These are phyloP conservation scores for Epichloe sylvatica DNA, from an alignment of 2,329 filamentous ascomycete genomes.

Conservation along the genomic window DNA sequence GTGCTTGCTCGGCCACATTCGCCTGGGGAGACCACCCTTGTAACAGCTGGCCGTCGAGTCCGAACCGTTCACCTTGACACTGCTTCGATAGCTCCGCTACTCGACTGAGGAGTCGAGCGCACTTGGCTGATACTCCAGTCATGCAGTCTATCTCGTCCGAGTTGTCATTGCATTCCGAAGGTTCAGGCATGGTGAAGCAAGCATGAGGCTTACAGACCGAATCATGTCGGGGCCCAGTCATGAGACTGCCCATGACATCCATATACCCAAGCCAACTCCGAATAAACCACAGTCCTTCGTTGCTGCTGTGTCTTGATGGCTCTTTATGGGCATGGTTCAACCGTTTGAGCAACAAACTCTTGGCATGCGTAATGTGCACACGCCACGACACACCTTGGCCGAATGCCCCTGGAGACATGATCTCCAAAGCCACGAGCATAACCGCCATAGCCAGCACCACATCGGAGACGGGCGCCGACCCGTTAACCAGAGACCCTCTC, in stretches of 20 bases:
- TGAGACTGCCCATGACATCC: conserved; percentile 62
- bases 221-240: conserved; percentile 31
- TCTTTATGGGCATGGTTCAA: conserved; percentile 14
- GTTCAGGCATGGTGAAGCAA: not conserved
- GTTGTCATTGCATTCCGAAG: not conserved
- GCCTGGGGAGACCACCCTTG: conserved; percentile 44
- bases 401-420: conserved; percentile 69
- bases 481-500: conserved; percentile 49
- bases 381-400: conserved; percentile 73
- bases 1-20: conserved; percentile 31
- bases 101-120: conserved; percentile 67
- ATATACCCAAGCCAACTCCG: conserved; percentile 75
- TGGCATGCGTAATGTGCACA: conserved; percentile 59
- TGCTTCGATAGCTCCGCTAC: conserved; percentile 57
- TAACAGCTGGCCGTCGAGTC: conserved; percentile 23
- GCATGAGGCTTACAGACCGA: not conserved
- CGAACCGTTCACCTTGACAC: conserved; percentile 53
- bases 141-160: conserved; percentile 66
- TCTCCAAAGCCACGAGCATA: conserved; percentile 72
- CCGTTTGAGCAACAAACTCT: conserved; percentile 55
- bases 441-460: conserved; percentile 68
- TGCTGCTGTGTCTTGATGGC: not conserved
- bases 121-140: conserved; percentile 41
- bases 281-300: conserved; percentile 57
- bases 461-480: conserved; percentile 51